These are phyloP conservation scores for Carex littledalei DNA, from an alignment of 176 grass and related monocot species.

Conservation along the genomic window DNA sequence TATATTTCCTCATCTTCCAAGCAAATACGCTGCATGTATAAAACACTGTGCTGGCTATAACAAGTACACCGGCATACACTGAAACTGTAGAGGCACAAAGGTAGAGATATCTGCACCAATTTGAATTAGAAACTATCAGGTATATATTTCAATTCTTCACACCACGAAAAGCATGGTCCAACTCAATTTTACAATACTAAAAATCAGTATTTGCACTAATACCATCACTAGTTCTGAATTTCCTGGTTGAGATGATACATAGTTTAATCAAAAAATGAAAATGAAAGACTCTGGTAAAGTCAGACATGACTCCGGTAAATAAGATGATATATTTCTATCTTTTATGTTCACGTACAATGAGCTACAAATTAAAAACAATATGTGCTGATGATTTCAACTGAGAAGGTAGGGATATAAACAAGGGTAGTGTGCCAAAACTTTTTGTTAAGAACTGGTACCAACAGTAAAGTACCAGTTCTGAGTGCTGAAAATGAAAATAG, in stretches of 20 bases:
- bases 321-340: no score
- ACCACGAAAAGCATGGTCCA: neutral
- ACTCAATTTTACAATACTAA: neutral
- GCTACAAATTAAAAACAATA: constrained; percentile 11
- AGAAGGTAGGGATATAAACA: no score
- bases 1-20: constrained; percentile 24
- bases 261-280: neutral
- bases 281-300: neutral
- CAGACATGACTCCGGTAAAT: constrained; percentile 1
- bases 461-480: no score
- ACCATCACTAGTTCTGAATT: neutral
- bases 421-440: no score
- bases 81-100: constrained; percentile 75
- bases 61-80: constrained; percentile 60
- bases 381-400: no score
- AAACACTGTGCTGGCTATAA: constrained; percentile 32
- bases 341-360: neutral
- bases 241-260: neutral
- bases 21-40: constrained; percentile 44
- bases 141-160: neutral
- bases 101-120: constrained; percentile 72
- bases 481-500: no score
- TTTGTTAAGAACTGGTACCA: no score
- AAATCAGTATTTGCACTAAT: neutral
- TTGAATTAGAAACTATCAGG: constrained; percentile 1